Evolutionary conservation across 148 eudicot genomes (phyloP), one percentile per base, ranked within the genome.

Genomic region (Vaccinium corymbosum): DNA sequence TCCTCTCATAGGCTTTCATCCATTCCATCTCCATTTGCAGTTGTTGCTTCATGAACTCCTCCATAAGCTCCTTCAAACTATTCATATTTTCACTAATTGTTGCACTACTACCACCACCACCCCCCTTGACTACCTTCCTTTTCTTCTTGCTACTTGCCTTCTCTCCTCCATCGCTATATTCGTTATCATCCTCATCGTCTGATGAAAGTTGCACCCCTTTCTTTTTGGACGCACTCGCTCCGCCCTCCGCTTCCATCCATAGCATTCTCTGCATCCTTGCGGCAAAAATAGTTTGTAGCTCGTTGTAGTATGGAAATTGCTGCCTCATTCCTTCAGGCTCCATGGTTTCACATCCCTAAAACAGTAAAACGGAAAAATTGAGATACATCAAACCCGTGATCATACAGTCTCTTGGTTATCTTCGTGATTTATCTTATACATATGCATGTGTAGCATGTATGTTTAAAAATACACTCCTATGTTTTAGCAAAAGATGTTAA

Each of bases 281-380:
- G 1, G 93, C 71, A 82, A 96, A 94, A n/a, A 96, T 96, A 13
- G 94, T 85, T 74, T 96, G 98, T 64, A 96, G 83, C 81, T 96
- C 99, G 42, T 87, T 92, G 94, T 93, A 96, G 86, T 88, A 96
- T 22, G 98, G 98, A 73, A 96, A 94, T 56, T 94, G 97, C 74
- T 93, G 98, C 49, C 94, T 85, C 93, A 91, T 88, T 17, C 87
- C 90, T 85, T 94, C 98, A 11, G 92, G 82, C 83, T 96, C 99
- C 94, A 93, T 91, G 7, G 99, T 94, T 87, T 96, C 98, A 89
- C 97, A 94, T 78, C 98, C 98, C 97, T 95, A 84, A 49, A 72
- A 13, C 56, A 5, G 3, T 59, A 32, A n/a, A 46, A n/a, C 25
- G 1, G 5, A 42, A n/a, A n/a, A 20, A 12, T 4, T 80, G 13